A percentile compares a stretch with the other conserved stretches of the same genome.
Evolutionary conservation across 2,329 filamentous ascomycete species (phyloP).

Genomic region (Arthrobotrys sphaeroides): DNA sequence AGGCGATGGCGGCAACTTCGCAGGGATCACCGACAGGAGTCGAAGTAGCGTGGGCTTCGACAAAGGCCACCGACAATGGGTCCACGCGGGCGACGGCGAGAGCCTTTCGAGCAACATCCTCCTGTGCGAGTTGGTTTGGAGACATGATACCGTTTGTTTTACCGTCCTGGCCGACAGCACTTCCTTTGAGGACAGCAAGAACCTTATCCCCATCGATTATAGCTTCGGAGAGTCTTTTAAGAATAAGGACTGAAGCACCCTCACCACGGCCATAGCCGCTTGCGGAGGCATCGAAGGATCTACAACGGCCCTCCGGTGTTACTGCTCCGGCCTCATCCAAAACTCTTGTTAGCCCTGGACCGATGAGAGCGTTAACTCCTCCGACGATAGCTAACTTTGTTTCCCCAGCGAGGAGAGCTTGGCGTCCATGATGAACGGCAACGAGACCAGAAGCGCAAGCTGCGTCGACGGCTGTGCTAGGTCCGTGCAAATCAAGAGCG

Average conservation of each 20-base stretch:
- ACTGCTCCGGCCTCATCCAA: slow-evolving; percentile 58
- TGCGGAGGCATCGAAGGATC: slow-evolving; percentile 59
- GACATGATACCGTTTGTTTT: slow-evolving; percentile 61
- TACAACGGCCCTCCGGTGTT: slow-evolving; percentile 59
- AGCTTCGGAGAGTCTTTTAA: slow-evolving; percentile 60
- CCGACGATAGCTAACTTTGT: slow-evolving; percentile 58
- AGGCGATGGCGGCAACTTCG: slow-evolving; percentile 66
- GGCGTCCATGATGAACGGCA: slow-evolving; percentile 59
- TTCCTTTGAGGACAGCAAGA: slow-evolving; percentile 60
- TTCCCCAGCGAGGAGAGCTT: slow-evolving; percentile 59
- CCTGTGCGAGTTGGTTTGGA: slow-evolving; percentile 60
- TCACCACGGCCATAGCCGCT: slow-evolving; percentile 61
- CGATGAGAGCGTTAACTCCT: slow-evolving; percentile 60
- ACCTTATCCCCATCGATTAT: slow-evolving; percentile 60
- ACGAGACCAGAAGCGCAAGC: slow-evolving; percentile 61
- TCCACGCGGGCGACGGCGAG: slow-evolving; percentile 60
- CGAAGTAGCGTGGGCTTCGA: slow-evolving; percentile 69
- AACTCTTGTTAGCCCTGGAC: slow-evolving; percentile 60
- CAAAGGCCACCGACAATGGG: slow-evolving; percentile 58
- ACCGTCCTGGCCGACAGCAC: slow-evolving; percentile 57
- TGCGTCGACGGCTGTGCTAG: slow-evolving; percentile 62
- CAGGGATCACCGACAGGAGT: slow-evolving; percentile 68
- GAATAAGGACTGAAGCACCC: slow-evolving; percentile 59
- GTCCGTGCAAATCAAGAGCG: slow-evolving; percentile 60
- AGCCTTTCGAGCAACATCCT: slow-evolving; percentile 59